phyloP scores from a whole-genome alignment of 345 rosid species.

The Citrus medica region DNA sequence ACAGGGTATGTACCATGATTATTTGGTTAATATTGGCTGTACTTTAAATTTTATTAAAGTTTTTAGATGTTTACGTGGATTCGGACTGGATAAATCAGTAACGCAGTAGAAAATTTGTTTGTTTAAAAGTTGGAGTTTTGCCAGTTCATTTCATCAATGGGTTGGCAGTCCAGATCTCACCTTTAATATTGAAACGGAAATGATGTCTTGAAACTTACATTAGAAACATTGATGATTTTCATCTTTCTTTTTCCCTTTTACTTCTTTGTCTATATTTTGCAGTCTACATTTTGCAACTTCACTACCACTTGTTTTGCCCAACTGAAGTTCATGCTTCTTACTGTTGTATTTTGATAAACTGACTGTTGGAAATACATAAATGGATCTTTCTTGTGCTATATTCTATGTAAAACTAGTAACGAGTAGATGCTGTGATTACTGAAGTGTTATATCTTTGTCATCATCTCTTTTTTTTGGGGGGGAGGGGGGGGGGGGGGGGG shows the following conservation, averaged over 20 bases:
- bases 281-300: not conserved
- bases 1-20: slow-evolving; percentile 68
- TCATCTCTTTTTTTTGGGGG: not conserved
- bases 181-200: not conserved
- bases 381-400: not conserved
- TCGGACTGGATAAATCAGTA: not conserved
- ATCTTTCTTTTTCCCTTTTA: not conserved
- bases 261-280: not conserved
- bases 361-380: not conserved
- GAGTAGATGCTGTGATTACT: not conserved
- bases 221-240: not conserved
- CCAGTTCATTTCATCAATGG: not conserved
- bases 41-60: not conserved
- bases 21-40: slow-evolving; percentile 3
- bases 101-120: not conserved
- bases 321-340: not conserved
- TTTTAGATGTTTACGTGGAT: not conserved
- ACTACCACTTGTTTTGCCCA: not conserved
- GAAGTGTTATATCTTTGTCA: not conserved
- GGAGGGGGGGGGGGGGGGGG: no score
- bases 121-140: not conserved
- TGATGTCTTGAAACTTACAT: not conserved
- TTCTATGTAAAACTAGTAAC: not conserved
- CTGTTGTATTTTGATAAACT: not conserved
- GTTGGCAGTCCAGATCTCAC: not conserved